Base-by-base conservation (phyloP, 1,284 basidiomycete species). In the Trametes hirsuta region DNA sequence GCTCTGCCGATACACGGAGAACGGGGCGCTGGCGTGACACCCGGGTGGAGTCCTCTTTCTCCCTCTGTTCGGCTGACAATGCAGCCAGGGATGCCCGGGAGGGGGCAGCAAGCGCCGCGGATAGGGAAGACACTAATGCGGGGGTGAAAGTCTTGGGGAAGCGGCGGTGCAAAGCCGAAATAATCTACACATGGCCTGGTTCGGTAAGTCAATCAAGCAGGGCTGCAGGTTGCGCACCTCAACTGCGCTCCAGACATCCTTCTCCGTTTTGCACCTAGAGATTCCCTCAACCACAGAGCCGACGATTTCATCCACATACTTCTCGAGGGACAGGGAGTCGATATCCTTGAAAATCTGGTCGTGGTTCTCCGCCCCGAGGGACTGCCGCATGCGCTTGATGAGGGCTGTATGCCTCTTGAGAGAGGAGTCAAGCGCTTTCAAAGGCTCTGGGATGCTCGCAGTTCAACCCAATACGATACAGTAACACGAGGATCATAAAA, bases 281-380 rank as follows among this genome's bases (percentile, higher is more conserved):
- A 97, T 81, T 1, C 97, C 97, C 71, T 99, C 97, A 0, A 93
- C 79, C 0, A 90, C 81, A 1, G 95, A 95, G 11, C 88, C 87
- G 1, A 93, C 90, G 62, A 98, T 90, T 77, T 99, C 97, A 69
- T 98, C 96, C 53, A 97, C 82, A 73, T 99, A 98, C 75, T 98
- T 99, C 76, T 95, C 94, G 49, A 99, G 81, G 4, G 94, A 90
- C 47, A 99, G 83, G 0, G 88, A 83, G 61, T 93, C 88, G 63
- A 97, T 87, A 70, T 99, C 97, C 75, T 96, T 97, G 70, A 96
- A 78, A 60, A 97, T 86, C 68, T 91, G 88, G 65, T 95, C 93
- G 53, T 86, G 86, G 71, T 92, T 88, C 64, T 94, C 93, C 34
- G 80, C 71, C 50, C 90, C 88, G 68, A 95, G 80, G 36, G 91